Conservation (phyloP, 1,284 basidiomycete species). For the Schizophyllum commune region DNA sequence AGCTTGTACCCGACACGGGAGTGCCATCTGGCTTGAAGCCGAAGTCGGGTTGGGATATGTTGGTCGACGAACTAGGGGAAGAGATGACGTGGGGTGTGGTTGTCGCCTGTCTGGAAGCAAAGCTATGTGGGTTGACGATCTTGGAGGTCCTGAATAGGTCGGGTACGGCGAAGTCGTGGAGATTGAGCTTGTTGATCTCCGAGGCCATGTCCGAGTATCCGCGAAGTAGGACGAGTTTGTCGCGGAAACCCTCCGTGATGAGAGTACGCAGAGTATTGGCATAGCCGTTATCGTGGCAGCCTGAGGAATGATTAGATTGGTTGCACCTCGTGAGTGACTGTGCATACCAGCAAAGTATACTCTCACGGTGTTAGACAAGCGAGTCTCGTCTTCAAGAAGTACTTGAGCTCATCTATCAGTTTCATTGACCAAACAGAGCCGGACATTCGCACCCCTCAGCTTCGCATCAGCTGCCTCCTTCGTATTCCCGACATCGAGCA, state of each 20-base stretch:
- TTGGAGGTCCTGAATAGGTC: slow-evolving; percentile 59
- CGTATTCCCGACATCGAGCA: slow-evolving; percentile 64
- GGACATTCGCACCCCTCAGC: slow-evolving; percentile 53
- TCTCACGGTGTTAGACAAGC: slow-evolving; percentile 51
- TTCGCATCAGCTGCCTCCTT: slow-evolving; percentile 72
- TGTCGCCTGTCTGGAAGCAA: background rate
- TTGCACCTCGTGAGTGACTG: background rate
- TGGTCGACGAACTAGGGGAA: too few relatives aligned
- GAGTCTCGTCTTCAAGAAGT: slow-evolving; percentile 53
- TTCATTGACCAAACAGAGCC: background rate
- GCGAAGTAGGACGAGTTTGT: slow-evolving; percentile 61
- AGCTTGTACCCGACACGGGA: too few relatives aligned
- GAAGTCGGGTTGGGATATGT: too few relatives aligned
- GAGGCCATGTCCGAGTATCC: slow-evolving; percentile 54
- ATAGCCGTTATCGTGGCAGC: slow-evolving; percentile 72
- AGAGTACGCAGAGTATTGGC: slow-evolving; percentile 52
- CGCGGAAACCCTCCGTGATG: slow-evolving; percentile 53
- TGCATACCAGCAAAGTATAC: slow-evolving; percentile 51
- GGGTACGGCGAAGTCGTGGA: slow-evolving; percentile 48
- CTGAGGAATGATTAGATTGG: slow-evolving; percentile 21
- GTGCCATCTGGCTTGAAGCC: too few relatives aligned
- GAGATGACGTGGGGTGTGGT: too few relatives aligned
- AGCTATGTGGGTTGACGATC: slow-evolving; percentile 16
- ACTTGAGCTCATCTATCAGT: slow-evolving; percentile 24
- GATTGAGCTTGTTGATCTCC: slow-evolving; percentile 46